Conservation (phyloP, 2,329 filamentous ascomycete genomes). For the Dothistroma pini region DNA sequence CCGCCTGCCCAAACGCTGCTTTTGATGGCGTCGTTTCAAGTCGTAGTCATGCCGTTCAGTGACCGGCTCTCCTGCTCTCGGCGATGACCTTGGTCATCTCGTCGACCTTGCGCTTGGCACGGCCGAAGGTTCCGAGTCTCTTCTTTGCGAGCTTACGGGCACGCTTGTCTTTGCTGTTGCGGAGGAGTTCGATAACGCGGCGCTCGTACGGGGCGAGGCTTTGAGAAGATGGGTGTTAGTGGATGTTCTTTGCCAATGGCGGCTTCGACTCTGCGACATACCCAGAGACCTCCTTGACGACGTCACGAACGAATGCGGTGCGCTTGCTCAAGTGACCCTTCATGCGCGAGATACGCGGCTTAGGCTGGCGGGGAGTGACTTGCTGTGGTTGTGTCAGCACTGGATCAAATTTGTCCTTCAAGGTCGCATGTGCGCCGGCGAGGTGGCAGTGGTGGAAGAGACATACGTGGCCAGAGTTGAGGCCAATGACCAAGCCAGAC, state of each 20-base stretch:
- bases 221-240: conserved; percentile 20
- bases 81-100: conserved; percentile 98
- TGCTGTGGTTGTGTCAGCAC: conserved; percentile 37
- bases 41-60: conserved; percentile 48
- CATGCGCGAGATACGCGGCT: conserved; percentile 58
- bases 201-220: conserved; percentile 68
- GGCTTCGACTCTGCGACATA: conserved; percentile 49
- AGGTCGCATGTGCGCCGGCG: conserved; percentile 2
- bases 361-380: conserved; percentile 51
- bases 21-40: neutral
- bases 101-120: conserved; percentile 99
- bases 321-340: conserved; percentile 97
- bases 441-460: conserved; percentile 10
- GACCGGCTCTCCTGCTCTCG: conserved; percentile 78
- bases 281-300: conserved; percentile 98
- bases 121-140: conserved; percentile 97
- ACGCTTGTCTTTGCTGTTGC: conserved; percentile 99
- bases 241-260: neutral
- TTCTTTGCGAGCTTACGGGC: conserved; percentile 99
- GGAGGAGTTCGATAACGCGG: conserved; percentile 97
- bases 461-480: conserved; percentile 67
- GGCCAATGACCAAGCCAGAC: conserved; percentile 55
- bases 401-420: neutral
- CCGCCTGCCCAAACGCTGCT: conserved; percentile 12
- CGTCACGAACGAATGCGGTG: conserved; percentile 92